Percentiles rank a stretch among this genome's conserved stretches.
Evolutionary conservation across 306 rosid genomes (phyloP).

Genomic region (Trifolium pratense): DNA sequence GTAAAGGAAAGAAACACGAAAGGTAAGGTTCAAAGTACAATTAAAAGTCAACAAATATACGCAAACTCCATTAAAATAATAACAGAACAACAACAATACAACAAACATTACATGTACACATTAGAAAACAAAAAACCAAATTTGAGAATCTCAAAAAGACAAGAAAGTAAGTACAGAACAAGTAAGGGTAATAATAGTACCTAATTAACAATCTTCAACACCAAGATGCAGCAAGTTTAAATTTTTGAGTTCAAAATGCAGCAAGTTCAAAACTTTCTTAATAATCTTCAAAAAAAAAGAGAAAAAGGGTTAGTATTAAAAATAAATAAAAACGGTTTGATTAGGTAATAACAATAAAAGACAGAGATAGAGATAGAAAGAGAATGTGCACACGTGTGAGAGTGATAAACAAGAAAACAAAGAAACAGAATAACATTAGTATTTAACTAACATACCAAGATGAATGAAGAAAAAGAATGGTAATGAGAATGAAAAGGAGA

Average conservation of each 20-base stretch:
- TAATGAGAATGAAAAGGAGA: not conserved
- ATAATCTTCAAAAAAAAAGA: not conserved
- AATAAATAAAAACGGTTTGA: no score
- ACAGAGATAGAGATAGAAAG: not conserved
- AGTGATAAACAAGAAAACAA: no score
- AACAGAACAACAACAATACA: not conserved
- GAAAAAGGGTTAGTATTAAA: not conserved
- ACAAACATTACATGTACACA: conserved; percentile 2
- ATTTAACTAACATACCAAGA: not conserved
- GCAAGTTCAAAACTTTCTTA: not conserved
- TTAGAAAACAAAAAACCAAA: not conserved
- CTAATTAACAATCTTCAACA: not conserved
- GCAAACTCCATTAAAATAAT: not conserved
- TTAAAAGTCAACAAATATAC: not conserved
- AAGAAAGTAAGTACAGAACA: not conserved
- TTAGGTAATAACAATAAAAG: no score
- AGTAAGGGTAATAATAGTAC: not conserved
- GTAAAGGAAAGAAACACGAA: not conserved
- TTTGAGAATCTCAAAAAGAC: not conserved
- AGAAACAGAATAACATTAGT: no score
- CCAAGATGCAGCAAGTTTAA: not conserved
- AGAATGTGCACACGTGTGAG: not conserved
- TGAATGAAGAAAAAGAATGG: no score
- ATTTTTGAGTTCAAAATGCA: not conserved
- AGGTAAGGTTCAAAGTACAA: not conserved